These are phyloP conservation scores for Cutaneotrichosporon dermatis DNA, from an alignment of 1,284 basidiomycete species.

Conservation along the genomic window DNA sequence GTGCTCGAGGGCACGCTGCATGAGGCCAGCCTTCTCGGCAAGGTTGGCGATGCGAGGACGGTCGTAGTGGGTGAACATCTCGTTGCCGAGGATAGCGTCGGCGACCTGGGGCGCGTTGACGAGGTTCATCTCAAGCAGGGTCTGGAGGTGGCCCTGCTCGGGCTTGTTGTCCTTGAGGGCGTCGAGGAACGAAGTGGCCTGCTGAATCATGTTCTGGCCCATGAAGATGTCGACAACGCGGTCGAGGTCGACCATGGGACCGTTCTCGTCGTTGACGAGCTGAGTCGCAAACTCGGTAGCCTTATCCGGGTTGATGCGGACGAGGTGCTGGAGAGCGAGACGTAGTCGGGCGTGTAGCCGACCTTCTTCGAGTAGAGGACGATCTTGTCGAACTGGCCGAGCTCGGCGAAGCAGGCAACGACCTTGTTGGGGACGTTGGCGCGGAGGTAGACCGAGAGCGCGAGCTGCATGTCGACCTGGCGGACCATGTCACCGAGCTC, in stretches of 20 bases:
- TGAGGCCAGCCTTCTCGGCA: conserved; percentile 94
- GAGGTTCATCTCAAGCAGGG: conserved; percentile 96
- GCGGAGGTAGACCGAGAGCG: conserved; percentile 96
- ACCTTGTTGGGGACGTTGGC: conserved; percentile 99
- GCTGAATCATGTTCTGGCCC: conserved; percentile 99
- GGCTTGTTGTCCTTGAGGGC: conserved; percentile 99
- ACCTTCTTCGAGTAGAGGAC: conserved; percentile 98
- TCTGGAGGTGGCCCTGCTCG: conserved; percentile 94
- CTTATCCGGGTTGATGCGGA: conserved; percentile 95
- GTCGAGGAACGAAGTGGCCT: conserved; percentile 97
- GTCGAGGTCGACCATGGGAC: conserved; percentile 91
- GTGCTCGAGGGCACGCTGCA: conserved; percentile 95
- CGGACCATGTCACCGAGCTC: conserved; percentile 98
- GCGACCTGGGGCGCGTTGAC: conserved; percentile 97
- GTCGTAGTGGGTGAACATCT: conserved; percentile 98
- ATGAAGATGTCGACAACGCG: conserved; percentile 98
- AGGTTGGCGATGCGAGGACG: conserved; percentile 94
- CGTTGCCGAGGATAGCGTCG: conserved; percentile 97
- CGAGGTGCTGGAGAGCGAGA: conserved; percentile 92
- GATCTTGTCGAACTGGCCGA: conserved; percentile 98
- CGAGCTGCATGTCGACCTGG: conserved; percentile 85
- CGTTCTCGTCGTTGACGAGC: conserved; percentile 87
- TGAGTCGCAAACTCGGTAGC: conserved; percentile 97
- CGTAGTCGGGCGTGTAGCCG: conserved; percentile 89
- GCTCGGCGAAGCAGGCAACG: conserved; percentile 97